Evolutionary conservation across 768 basidiomycete genomes (phyloP), one percentile per base, ranked within the genome.

Genomic region (Rhodotorula taiwanensis): DNA sequence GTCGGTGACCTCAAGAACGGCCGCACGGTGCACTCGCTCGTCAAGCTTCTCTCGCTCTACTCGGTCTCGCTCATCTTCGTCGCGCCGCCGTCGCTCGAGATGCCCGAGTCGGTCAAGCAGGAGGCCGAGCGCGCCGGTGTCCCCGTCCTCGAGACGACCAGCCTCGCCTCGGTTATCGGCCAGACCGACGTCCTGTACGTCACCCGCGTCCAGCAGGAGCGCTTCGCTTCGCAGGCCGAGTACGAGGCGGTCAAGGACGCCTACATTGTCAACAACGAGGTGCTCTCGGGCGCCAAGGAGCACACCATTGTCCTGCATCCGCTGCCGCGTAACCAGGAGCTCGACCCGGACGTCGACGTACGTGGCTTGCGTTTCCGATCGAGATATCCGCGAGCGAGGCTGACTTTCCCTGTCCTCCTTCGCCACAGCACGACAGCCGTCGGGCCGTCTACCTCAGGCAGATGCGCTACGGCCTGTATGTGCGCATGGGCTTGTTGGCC

Each of bases 231-330:
- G 71, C 85, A 87, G 71, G 79, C 77, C 36, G 94, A 93, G 74
- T 99, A 91, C 89, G 79, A 85, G 67, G 81, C 84, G 50, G 90
- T 95, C 71, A 95, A 90, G 79, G 88, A 94, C 74, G 83, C 86
- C 21, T 98, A 94, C 75, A 80, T 90, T 39, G 83, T 99, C 58
- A 90, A 98, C 76, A 95, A 98, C 73, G 88, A 93, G 16, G 84
- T 98, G 36, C 80, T 99, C 31, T 84, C 91, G 9, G 81, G 88
- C 47, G 94, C 95, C 15, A 98, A 98, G 79, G 87, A 89, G 67
- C 88, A 92, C 56, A 90, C 95, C 85, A 97, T 98, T 62, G 91
- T 98, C 69, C 94, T 99, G 92, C 95, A 99, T 76, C 95, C 95
- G n/a, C 80, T 99, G 27, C 95, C 95, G 20, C 78, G 95, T 72